Conservation (phyloP, 2,329 filamentous ascomycete genomes). For the Calcarisporium arbuscula region DNA sequence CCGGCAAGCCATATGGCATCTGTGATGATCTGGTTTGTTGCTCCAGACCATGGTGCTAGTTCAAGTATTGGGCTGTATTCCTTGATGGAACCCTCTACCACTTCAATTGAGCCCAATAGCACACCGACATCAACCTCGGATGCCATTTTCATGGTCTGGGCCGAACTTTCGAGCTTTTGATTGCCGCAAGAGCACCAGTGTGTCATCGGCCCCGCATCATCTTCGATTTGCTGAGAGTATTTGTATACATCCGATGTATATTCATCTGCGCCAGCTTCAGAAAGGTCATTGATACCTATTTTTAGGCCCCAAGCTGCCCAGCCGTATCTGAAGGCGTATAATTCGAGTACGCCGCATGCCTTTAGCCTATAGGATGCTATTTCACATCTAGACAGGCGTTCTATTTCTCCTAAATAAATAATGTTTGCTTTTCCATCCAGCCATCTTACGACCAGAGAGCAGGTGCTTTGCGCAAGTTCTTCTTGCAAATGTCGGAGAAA, state of each 20-base stretch:
- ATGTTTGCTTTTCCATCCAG: conserved; percentile 1
- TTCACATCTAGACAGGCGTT: conserved; percentile 1
- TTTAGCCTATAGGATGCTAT: conserved; percentile 2
- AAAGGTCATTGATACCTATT: background rate
- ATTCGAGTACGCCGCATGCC: background rate
- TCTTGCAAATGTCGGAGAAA: conserved; percentile 3
- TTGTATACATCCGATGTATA: conserved; percentile 1
- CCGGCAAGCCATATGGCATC: conserved; percentile 5
- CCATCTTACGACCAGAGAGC: conserved; percentile 1
- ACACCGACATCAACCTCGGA: conserved; percentile 2
- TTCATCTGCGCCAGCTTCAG: too few relatives aligned
- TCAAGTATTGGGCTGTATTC: conserved; percentile 5
- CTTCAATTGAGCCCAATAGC: background rate
- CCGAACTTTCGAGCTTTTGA: conserved; percentile 4
- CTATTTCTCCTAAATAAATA: conserved; percentile 2
- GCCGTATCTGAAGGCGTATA: conserved; percentile 5
- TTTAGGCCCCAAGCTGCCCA: conserved; percentile 5
- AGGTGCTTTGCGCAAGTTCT: background rate
- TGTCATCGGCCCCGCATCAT: conserved; percentile 1
- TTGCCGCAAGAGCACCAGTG: conserved; percentile 8
- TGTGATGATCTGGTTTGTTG: conserved; percentile 3
- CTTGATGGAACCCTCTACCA: background rate
- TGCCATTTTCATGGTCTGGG: conserved; percentile 3
- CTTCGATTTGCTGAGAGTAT: conserved; percentile 4
- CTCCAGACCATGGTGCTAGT: conserved; percentile 1